phyloP scores from a whole-genome alignment of 2,329 filamentous ascomycete genomes.

The Fusarium hainanense region DNA sequence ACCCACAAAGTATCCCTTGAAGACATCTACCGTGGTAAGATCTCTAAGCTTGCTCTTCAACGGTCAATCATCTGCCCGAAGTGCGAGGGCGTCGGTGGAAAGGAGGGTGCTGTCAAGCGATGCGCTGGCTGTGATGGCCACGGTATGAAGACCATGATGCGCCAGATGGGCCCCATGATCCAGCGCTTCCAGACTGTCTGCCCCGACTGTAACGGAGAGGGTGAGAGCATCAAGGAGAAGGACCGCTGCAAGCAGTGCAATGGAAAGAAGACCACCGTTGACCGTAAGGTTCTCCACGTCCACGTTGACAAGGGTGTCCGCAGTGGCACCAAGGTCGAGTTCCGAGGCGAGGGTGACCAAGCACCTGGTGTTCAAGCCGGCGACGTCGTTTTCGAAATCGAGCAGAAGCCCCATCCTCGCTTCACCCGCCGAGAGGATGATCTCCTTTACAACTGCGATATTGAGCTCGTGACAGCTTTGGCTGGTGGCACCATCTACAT shows the following conservation, averaged over 20 bases:
- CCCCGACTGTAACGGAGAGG: constrained; percentile 97
- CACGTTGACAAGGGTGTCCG: constrained; percentile 96
- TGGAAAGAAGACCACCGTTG: constrained; percentile 97
- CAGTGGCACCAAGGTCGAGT: constrained; percentile 95
- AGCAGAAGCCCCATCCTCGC: constrained; percentile 96
- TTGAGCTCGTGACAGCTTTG: constrained; percentile 93
- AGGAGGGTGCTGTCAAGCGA: constrained; percentile 96
- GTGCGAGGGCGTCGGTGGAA: constrained; percentile 93
- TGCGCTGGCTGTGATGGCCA: constrained; percentile 91
- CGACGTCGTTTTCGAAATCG: constrained; percentile 98
- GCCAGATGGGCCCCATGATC: constrained; percentile 99
- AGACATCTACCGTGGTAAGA: constrained; percentile 97
- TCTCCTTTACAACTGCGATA: constrained; percentile 92
- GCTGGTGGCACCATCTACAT: constrained; percentile 91
- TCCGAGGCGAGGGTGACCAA: constrained; percentile 96
- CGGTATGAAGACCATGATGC: constrained; percentile 99
- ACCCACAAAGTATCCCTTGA: constrained; percentile 98
- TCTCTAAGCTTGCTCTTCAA: constrained; percentile 96
- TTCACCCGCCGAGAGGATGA: constrained; percentile 98
- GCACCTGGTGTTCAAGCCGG: constrained; percentile 91
- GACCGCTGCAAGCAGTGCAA: constrained; percentile 96
- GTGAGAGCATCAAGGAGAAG: constrained; percentile 95
- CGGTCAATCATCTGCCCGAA: constrained; percentile 97
- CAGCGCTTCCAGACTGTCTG: constrained; percentile 99
- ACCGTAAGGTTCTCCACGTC: constrained; percentile 97